Evolutionary conservation across 2,329 filamentous ascomycete genomes (phyloP), one percentile per base, ranked within the genome.

Genomic region (Periglandula ipomoeae): DNA sequence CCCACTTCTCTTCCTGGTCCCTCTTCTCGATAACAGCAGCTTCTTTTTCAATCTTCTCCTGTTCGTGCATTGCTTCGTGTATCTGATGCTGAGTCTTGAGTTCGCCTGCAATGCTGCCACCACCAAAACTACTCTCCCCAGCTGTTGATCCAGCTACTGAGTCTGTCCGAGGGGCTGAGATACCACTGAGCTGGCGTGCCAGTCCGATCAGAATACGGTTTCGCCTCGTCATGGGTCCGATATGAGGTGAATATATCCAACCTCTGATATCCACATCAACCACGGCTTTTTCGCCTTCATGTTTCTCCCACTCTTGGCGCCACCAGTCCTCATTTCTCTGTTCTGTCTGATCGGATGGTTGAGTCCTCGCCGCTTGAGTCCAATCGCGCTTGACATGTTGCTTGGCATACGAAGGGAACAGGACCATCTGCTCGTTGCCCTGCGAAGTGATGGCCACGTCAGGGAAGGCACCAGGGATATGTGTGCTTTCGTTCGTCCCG

Each of bases 191-290:
- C 59, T 93, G 85, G 47, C 90, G 78, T 13, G 91, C 91, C 22
- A 97, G 73, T 0, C 90, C 88, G 47, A 98, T 81, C 58, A 96
- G 73, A 52, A 97, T 73, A 34, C 93, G 79, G 59, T 96, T 94
- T 59, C 89, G 89, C 56, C 90, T 79, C 23, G 81, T 91, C 78
- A 96, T 82, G 4, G 88, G 89, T 0, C 89, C 89, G 55, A 76
- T 78, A 59, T 91, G 87, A 17, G 91, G 91, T 35, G 82, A 81
- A 65, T 95, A 98, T 46, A 97, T 79, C 93, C 94, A 98, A 13
- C 93, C 93, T 56, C 91, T 79, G 22, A 98, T 88, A 63, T 98
- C 91, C 5, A 97, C 88, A 61, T 97, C 91, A 1, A 96, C 87
- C 4, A 96, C 73, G 0, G 90, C 89, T 63, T 85, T 86, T 59